Evolutionary conservation across 2,329 filamentous ascomycete species (phyloP), one percentile per base, ranked within the genome.

Genomic region (Xylaria sp.): DNA sequence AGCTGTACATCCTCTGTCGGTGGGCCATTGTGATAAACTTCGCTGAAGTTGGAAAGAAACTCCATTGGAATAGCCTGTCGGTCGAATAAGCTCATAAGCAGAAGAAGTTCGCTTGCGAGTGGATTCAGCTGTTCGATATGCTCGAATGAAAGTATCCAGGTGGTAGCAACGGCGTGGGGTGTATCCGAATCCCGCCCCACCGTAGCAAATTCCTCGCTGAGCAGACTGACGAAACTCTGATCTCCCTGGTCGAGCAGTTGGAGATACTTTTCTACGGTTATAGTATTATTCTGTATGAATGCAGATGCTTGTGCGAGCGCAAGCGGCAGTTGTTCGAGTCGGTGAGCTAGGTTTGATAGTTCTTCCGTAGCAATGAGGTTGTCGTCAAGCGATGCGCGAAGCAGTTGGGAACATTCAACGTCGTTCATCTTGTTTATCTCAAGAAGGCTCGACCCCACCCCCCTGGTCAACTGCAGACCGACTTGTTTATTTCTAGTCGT

Each of bases 401-500:
- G 71, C 0, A 81, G 71, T 28, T 75, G 60, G 3, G 30, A 7
- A 0, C 76, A 66, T 53, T 80, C 77, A 0, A 56, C 3, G 0
- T 75, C 71, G 0, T 70, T 62, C 79, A 78, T 81, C 34, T 73
- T 74, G 39, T 28, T 36, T 0, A 81, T 71, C 56, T 78, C 70
- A 4, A 80, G 73, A 0, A 68, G 30, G 7, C 50, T 1, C n/a
- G 10, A 72, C 0, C 0, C 52, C 3, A 70, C 71, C 1, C 77
- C 74, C 6, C 65, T 69, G 0, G 66, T 66, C 2, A 81, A 67
- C 20, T 65, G 69, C 0, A 65, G 61, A 0, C 76, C 79, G 0
- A 71, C 72, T 15, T 80, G 70, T 60, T 78, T 78, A 25, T 80
- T 79, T 32, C 78, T 74, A 0, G 79, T 81, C 0, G 79, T 81